Evolutionary conservation across 2,329 filamentous ascomycete genomes (phyloP).

Genomic region (Botrytis deweyae): DNA sequence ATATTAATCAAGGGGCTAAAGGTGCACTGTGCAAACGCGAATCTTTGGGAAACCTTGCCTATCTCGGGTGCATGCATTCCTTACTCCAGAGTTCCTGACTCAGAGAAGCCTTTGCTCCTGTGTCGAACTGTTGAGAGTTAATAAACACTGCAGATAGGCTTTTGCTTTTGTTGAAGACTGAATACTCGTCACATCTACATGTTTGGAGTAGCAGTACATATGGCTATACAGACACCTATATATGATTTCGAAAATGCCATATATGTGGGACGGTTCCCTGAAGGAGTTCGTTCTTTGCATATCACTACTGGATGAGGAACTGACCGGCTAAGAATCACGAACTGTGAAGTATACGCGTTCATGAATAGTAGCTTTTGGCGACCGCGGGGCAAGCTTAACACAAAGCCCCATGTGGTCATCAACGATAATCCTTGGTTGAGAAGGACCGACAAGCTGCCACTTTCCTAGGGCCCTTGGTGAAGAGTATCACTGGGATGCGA

Average conservation of each 20-base stretch:
- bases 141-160: slow-evolving; percentile 5
- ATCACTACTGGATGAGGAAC: slow-evolving; percentile 2
- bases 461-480: slow-evolving; percentile 10
- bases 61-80: slow-evolving; percentile 13
- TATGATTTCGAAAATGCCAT: slow-evolving; percentile 1
- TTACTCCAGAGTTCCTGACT: slow-evolving; percentile 10
- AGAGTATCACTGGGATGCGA: slow-evolving; percentile 21
- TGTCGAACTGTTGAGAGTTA: background rate
- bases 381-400: slow-evolving; percentile 24
- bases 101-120: background rate
- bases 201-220: slow-evolving; percentile 14
- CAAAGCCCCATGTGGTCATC: slow-evolving; percentile 28
- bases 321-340: background rate
- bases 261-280: background rate
- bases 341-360: background rate
- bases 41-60: slow-evolving; percentile 17
- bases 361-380: slow-evolving; percentile 18
- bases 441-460: slow-evolving; percentile 21
- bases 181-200: slow-evolving; percentile 15
- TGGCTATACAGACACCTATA: background rate
- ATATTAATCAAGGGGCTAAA: slow-evolving; percentile 21
- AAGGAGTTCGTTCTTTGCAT: slow-evolving; percentile 1
- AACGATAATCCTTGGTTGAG: slow-evolving; percentile 31
- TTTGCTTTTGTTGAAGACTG: slow-evolving; percentile 14
- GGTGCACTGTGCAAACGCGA: slow-evolving; percentile 13